These are phyloP conservation scores for Penicillium desertorum DNA, from an alignment of 495 filamentous ascomycete genomes.

Conservation along the genomic window DNA sequence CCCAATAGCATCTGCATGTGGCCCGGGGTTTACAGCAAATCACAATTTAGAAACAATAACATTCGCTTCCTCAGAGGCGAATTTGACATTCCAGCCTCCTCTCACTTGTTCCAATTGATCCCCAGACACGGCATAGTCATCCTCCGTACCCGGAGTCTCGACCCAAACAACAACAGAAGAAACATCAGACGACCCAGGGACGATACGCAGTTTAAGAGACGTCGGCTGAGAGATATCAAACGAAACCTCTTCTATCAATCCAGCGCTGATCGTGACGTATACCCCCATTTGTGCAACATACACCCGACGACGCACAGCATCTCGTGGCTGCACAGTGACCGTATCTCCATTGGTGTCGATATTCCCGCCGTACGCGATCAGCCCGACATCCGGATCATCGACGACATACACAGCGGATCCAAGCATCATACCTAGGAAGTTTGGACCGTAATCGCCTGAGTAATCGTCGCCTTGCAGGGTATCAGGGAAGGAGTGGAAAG, in stretches of 20 bases:
- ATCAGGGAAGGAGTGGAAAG: slow-evolving; percentile 53
- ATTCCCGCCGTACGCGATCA: neutral
- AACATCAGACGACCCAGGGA: neutral
- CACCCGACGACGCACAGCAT: neutral
- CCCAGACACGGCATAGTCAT: neutral
- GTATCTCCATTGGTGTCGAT: neutral
- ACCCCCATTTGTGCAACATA: neutral
- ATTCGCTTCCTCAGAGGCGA: slow-evolving; percentile 10
- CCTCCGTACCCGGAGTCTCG: slow-evolving; percentile 12
- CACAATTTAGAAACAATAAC: slow-evolving; percentile 12
- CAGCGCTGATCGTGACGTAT: neutral
- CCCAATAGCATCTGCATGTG: neutral
- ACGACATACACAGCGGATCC: neutral
- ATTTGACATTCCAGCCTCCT: slow-evolving; percentile 16
- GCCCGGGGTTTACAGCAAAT: neutral
- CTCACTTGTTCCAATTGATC: neutral
- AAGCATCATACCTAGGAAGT: slow-evolving; percentile 43
- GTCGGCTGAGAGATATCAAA: neutral
- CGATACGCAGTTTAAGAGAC: neutral
- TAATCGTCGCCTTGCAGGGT: slow-evolving; percentile 53
- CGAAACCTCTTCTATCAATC: neutral
- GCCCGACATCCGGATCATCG: neutral
- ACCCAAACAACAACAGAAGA: slow-evolving; percentile 14
- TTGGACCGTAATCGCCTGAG: slow-evolving; percentile 53
- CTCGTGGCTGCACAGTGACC: neutral